Evolutionary conservation across 2,329 filamentous ascomycete genomes (phyloP).

Genomic region (Lithohypha guttulata): DNA sequence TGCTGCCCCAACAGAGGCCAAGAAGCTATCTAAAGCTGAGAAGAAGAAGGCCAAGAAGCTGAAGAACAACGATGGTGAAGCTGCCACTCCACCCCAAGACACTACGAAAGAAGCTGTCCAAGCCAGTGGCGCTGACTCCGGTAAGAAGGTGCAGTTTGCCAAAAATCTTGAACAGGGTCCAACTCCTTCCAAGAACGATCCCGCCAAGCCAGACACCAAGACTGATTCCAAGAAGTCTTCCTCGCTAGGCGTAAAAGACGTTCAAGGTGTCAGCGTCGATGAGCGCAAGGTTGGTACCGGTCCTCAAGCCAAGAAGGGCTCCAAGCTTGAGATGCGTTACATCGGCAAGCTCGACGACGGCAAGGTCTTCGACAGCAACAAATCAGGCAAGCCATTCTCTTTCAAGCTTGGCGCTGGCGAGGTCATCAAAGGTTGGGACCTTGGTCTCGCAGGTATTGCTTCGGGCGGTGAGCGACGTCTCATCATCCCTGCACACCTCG

Average conservation of each 20-base stretch:
- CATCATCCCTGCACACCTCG: constrained; percentile 74
- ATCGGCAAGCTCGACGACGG: constrained; percentile 93
- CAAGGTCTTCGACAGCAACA: constrained; percentile 87
- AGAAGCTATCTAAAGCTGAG: constrained; percentile 87
- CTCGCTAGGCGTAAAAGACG: constrained; percentile 59
- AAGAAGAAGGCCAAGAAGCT: constrained; percentile 92
- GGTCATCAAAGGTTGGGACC: constrained; percentile 98
- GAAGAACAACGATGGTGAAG: constrained; percentile 95
- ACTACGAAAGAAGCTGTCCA: constrained; percentile 39
- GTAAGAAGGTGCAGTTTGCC: constrained; percentile 87
- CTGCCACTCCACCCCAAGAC: constrained; percentile 43
- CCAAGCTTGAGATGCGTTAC: constrained; percentile 88
- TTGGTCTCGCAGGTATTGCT: constrained; percentile 84
- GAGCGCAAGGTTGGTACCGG: constrained; percentile 89
- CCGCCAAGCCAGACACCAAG: constrained; percentile 34
- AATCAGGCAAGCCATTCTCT: constrained; percentile 93
- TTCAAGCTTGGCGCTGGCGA: constrained; percentile 92
- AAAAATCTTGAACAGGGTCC: constrained; percentile 98
- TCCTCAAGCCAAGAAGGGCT: constrained; percentile 75
- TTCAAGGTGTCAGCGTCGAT: constrained; percentile 84
- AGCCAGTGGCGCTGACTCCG: constrained; percentile 46
- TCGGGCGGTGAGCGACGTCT: constrained; percentile 89
- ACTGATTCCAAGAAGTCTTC: constrained; percentile 22
- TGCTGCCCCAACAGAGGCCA: constrained; percentile 23
- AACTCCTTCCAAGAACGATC: constrained; percentile 52